Percentiles rank a stretch among this genome's conserved stretches.
These are phyloP conservation scores for Sodiomyces alkalinus DNA, from an alignment of 2,329 filamentous ascomycete species.

Conservation along the genomic window DNA sequence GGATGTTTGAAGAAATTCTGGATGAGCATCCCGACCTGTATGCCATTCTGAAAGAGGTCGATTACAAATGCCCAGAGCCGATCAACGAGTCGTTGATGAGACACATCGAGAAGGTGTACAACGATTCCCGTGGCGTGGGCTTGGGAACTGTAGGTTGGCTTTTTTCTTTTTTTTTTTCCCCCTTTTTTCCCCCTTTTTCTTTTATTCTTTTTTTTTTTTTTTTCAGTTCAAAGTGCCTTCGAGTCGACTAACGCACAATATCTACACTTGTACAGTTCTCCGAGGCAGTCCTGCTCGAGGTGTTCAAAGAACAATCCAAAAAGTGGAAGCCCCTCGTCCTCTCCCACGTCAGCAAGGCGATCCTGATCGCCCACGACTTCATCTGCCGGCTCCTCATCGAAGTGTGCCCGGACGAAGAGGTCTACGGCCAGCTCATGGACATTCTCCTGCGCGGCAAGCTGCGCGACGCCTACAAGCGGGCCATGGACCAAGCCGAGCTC, in stretches of 20 bases:
- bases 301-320: constrained; percentile 36
- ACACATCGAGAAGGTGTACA: neutral
- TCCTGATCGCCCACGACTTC: constrained; percentile 36
- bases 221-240: too few relatives aligned
- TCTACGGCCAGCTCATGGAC: constrained; percentile 25
- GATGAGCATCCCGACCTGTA: neutral
- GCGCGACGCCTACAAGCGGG: constrained; percentile 25
- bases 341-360: constrained; percentile 33
- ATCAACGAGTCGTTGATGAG: neutral
- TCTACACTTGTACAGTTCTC: constrained; percentile 15
- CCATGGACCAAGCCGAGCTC: constrained; percentile 32
- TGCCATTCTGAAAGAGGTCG: neutral
- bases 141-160: constrained; percentile 1
- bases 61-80: neutral
- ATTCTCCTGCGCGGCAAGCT: constrained; percentile 30
- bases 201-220: too few relatives aligned
- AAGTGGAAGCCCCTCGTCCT: constrained; percentile 35
- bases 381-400: constrained; percentile 24
- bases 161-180: too few relatives aligned
- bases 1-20: too few relatives aligned
- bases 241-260: too few relatives aligned
- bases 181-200: too few relatives aligned
- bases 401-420: constrained; percentile 25
- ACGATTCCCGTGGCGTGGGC: neutral
- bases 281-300: constrained; percentile 21